phyloP scores from a whole-genome alignment of 2,329 filamentous ascomycete species.

The Colletotrichum sp. region DNA sequence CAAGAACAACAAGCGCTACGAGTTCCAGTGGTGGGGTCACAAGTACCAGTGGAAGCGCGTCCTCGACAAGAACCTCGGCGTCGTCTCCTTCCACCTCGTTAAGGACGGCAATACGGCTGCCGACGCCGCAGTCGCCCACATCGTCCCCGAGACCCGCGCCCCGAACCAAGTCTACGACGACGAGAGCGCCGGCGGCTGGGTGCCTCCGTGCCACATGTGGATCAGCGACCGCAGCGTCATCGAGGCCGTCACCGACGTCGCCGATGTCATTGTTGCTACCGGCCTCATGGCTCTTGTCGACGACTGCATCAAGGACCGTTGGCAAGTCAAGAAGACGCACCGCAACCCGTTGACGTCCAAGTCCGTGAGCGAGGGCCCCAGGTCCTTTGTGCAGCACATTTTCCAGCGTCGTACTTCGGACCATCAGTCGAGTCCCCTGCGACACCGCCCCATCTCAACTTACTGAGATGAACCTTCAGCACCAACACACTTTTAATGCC shows the following conservation, averaged over 20 bases:
- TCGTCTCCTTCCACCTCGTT: slow-evolving; percentile 81
- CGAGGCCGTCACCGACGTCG: slow-evolving; percentile 75
- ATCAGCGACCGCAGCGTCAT: slow-evolving; percentile 79
- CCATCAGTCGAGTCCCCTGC: slow-evolving; percentile 40
- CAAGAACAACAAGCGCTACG: slow-evolving; percentile 76
- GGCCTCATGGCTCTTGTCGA: slow-evolving; percentile 88
- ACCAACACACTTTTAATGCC: neutral
- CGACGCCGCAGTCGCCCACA: slow-evolving; percentile 72
- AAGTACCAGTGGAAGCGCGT: slow-evolving; percentile 84
- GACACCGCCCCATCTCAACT: slow-evolving; percentile 38
- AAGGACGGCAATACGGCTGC: slow-evolving; percentile 62
- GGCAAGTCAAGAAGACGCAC: slow-evolving; percentile 58
- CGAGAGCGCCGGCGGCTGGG: slow-evolving; percentile 81
- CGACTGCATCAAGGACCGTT: slow-evolving; percentile 84
- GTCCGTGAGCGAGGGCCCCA: slow-evolving; percentile 34
- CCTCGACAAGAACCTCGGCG: slow-evolving; percentile 68
- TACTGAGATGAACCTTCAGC: slow-evolving; percentile 29
- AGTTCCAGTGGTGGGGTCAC: slow-evolving; percentile 93
- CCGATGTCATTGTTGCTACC: slow-evolving; percentile 89
- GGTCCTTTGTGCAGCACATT: slow-evolving; percentile 42
- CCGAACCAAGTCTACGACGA: slow-evolving; percentile 75
- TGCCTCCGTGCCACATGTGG: slow-evolving; percentile 90
- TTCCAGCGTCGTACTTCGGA: slow-evolving; percentile 47
- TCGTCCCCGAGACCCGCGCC: slow-evolving; percentile 80
- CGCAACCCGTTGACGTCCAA: slow-evolving; percentile 38